Conservation (phyloP, 2,329 filamentous ascomycete genomes). For the Pseudogymnoascus sp. region DNA sequence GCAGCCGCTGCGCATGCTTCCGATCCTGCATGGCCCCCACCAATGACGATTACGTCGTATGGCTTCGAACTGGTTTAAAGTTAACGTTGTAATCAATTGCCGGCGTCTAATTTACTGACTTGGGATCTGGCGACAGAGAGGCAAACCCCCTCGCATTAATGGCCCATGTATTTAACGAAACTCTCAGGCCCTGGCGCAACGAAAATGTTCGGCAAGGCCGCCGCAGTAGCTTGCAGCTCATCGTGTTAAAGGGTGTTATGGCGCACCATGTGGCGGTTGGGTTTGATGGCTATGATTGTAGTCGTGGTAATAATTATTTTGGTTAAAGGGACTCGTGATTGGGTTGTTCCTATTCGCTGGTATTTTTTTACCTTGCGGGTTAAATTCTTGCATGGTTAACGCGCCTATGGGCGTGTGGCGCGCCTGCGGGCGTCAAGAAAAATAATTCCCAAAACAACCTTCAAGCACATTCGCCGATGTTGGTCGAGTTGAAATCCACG, state of each 20-base stretch:
- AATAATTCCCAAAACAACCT: not conserved
- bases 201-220: not conserved
- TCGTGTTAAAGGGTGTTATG: not conserved
- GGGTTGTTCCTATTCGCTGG: not conserved
- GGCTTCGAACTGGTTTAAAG: constrained; percentile 27
- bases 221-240: constrained; percentile 3
- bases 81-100: not conserved
- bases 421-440: not conserved
- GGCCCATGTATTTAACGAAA: not conserved
- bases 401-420: not conserved
- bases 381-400: not conserved
- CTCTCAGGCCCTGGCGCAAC: not conserved
- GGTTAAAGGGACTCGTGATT: not conserved
- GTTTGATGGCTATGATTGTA: not conserved
- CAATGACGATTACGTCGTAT: constrained; percentile 91
- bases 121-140: not conserved
- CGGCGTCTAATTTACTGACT: not conserved
- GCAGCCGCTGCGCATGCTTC: constrained; percentile 91
- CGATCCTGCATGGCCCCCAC: constrained; percentile 89
- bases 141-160: not conserved
- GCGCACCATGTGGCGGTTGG: not conserved
- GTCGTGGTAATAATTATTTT: not conserved
- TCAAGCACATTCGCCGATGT: not conserved
- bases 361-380: constrained; percentile 7
- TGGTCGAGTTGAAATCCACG: not conserved